Evolutionary conservation across 2,329 filamentous ascomycete species (phyloP).

Genomic region (Aspergillus tanneri): DNA sequence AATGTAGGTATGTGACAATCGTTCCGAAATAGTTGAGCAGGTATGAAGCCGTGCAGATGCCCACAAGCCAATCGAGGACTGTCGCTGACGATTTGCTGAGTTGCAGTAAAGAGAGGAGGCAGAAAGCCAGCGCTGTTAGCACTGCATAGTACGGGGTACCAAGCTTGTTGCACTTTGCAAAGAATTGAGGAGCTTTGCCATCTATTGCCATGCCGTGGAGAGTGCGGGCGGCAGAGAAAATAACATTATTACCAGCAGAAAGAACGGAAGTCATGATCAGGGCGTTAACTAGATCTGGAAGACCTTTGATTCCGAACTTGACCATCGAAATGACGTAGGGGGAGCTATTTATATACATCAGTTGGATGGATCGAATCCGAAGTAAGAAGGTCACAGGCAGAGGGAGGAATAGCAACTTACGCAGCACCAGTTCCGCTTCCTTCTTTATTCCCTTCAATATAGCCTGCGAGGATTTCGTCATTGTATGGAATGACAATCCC

Average conservation of each 20-base stretch:
- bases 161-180: constrained; percentile 52
- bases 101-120: constrained; percentile 70
- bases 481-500: constrained; percentile 69
- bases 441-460: constrained; percentile 42
- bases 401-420: constrained; percentile 6
- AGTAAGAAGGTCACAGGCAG: not conserved
- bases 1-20: constrained; percentile 67
- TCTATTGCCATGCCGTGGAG: constrained; percentile 65
- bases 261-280: constrained; percentile 66
- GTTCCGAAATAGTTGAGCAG: constrained; percentile 53
- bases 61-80: constrained; percentile 53
- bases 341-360: constrained; percentile 36
- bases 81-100: constrained; percentile 61
- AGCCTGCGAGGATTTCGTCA: constrained; percentile 57
- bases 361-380: not conserved
- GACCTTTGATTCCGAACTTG: constrained; percentile 57
- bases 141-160: constrained; percentile 73
- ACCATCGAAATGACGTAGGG: constrained; percentile 67
- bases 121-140: constrained; percentile 60
- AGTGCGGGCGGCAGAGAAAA: constrained; percentile 64
- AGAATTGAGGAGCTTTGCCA: constrained; percentile 55
- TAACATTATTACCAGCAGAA: constrained; percentile 63
- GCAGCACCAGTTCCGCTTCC: constrained; percentile 59
- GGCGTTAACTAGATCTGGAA: constrained; percentile 69
- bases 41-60: constrained; percentile 29